Conservation (phyloP, 1,284 basidiomycete genomes). For the Coriolopsis trogii region DNA sequence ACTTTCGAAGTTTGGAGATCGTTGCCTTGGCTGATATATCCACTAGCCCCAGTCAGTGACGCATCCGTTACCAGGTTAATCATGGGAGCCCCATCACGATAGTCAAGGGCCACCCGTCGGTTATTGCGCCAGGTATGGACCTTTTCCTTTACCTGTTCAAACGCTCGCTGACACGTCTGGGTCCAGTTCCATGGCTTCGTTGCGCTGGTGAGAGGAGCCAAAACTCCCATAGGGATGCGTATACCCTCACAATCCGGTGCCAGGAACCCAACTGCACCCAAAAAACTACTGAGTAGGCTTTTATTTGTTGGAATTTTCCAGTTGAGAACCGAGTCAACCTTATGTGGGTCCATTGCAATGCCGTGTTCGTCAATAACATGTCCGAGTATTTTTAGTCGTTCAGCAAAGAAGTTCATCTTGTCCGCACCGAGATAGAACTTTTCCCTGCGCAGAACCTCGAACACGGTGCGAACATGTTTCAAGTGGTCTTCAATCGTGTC, state of each 20-base stretch:
- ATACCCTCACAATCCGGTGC: conserved; percentile 13
- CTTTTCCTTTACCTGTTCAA: conserved; percentile 26
- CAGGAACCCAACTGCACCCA: conserved; percentile 5
- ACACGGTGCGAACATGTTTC: conserved; percentile 23
- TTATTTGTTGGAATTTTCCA: conserved; percentile 11
- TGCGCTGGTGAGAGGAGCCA: conserved; percentile 17
- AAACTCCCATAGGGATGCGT: conserved; percentile 13
- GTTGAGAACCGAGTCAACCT: conserved; percentile 10
- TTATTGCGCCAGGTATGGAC: conserved; percentile 23
- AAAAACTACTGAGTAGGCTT: conserved; percentile 4
- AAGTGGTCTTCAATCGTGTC: conserved; percentile 31
- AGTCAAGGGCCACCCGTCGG: conserved; percentile 24
- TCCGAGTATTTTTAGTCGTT: conserved; percentile 32
- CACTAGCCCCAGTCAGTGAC: conserved; percentile 9
- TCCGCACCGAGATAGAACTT: conserved; percentile 27
- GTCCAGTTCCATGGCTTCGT: conserved; percentile 23
- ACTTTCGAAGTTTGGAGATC: conserved; percentile 13
- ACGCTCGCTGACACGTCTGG: conserved; percentile 28
- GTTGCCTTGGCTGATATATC: conserved; percentile 25
- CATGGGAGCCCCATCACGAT: conserved; percentile 14
- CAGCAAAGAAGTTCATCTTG: conserved; percentile 33
- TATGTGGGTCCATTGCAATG: conserved; percentile 11
- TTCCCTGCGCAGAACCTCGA: conserved; percentile 25
- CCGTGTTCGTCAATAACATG: conserved; percentile 30
- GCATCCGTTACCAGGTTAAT: conserved; percentile 25